These are phyloP conservation scores for Fremontodendron californicum DNA, from an alignment of 345 rosid genomes.

Conservation along the genomic window DNA sequence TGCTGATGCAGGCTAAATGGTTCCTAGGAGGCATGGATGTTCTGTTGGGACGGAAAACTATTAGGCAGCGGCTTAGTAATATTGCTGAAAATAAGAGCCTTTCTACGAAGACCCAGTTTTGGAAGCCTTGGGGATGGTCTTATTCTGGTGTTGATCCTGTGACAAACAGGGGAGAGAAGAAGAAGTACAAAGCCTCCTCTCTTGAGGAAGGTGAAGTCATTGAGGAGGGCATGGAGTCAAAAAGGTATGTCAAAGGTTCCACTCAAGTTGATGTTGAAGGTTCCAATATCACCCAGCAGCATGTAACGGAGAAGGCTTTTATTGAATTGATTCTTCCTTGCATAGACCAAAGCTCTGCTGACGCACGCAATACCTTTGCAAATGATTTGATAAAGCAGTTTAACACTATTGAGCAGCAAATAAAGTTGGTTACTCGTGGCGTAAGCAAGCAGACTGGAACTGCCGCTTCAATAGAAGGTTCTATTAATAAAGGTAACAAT, in stretches of 20 bases:
- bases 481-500: conserved; percentile 52
- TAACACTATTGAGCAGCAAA: conserved; percentile 74
- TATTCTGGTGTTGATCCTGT: conserved; percentile 34
- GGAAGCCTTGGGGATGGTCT: conserved; percentile 98
- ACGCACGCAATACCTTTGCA: conserved; percentile 76
- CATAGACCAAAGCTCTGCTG: conserved; percentile 92
- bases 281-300: conserved; percentile 36
- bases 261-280: conserved; percentile 46
- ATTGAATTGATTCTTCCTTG: conserved; percentile 87
- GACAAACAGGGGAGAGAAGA: conserved; percentile 46
- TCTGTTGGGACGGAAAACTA: conserved; percentile 83
- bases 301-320: conserved; percentile 77
- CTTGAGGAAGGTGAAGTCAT: conserved; percentile 93
- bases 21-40: conserved; percentile 83
- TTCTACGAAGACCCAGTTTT: conserved; percentile 66
- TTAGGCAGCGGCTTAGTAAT: conserved; percentile 71
- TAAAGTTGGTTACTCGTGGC: conserved; percentile 62
- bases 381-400: conserved; percentile 91
- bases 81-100: conserved; percentile 76
- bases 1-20: conserved; percentile 92
- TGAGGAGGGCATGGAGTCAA: conserved; percentile 61
- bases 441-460: conserved; percentile 62
- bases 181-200: conserved; percentile 49
- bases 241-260: conserved; percentile 40
- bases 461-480: conserved; percentile 56